These are phyloP conservation scores for Echeveria elegans DNA, from an alignment of 164 flowering plant genomes.

Conservation along the genomic window DNA sequence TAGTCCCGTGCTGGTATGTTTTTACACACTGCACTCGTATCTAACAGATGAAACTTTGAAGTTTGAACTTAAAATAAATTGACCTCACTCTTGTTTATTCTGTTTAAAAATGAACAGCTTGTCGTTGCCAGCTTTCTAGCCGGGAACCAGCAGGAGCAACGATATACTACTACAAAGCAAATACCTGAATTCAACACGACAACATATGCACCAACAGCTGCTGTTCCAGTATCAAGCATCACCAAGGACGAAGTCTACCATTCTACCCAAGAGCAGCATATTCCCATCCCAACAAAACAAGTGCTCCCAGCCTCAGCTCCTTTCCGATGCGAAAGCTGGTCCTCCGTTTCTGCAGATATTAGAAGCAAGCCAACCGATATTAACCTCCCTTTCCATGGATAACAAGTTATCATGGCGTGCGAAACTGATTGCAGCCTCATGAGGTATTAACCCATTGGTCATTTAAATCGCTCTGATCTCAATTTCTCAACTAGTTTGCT, in stretches of 20 bases:
- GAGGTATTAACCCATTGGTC: neutral
- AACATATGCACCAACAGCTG: conserved; percentile 4
- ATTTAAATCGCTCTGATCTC: neutral
- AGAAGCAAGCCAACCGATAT: conserved; percentile 3
- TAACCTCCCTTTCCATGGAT: conserved; percentile 1
- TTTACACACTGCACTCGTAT: neutral
- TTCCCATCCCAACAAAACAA: neutral
- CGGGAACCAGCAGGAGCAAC: conserved; percentile 9
- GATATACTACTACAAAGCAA: neutral
- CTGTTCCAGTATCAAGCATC: conserved; percentile 1
- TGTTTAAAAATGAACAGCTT: conserved; percentile 1
- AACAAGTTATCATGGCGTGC: neutral
- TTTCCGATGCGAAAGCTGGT: conserved; percentile 5
- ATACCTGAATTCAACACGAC: conserved; percentile 2
- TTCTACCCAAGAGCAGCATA: neutral
- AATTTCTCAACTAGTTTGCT: neutral
- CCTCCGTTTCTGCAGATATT: neutral
- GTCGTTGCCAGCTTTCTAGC: conserved; percentile 10
- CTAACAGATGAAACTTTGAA: too few relatives aligned
- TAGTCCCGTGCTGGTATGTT: conserved; percentile 48
- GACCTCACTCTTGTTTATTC: too few relatives aligned
- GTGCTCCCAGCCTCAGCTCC: neutral
- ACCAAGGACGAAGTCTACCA: neutral
- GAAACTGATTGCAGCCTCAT: neutral
- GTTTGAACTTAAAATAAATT: too few relatives aligned